A percentile compares a stretch with the other conserved stretches of the same genome.
Conservation (phyloP, 805 yeast genomes). For the Clavispora vitiphila region DNA sequence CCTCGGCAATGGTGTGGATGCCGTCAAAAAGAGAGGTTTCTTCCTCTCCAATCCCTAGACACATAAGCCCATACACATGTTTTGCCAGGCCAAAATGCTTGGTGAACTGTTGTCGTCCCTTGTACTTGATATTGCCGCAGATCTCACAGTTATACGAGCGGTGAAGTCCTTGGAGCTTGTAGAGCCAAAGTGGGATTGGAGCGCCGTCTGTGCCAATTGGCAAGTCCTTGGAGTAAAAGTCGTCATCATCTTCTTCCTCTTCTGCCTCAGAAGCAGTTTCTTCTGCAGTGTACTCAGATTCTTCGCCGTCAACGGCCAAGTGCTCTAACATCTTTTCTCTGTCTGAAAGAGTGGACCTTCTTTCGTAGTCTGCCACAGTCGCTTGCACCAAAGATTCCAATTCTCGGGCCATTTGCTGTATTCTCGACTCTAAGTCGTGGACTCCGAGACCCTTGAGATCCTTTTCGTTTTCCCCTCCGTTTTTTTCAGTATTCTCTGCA, state of each 20-base stretch:
- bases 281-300: constrained; percentile 32
- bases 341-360: constrained; percentile 63
- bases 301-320: constrained; percentile 38
- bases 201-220: constrained; percentile 86
- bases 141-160: constrained; percentile 73
- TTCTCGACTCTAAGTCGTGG: constrained; percentile 30
- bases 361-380: constrained; percentile 59
- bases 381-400: constrained; percentile 38
- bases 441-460: too few relatives aligned
- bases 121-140: constrained; percentile 70
- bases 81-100: constrained; percentile 69
- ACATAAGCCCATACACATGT: constrained; percentile 69
- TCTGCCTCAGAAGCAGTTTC: constrained; percentile 23
- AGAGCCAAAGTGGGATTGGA: constrained; percentile 93
- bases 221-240: constrained; percentile 47
- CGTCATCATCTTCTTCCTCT: constrained; percentile 21
- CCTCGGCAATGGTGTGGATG: constrained; percentile 65
- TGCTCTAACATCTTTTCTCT: constrained; percentile 57
- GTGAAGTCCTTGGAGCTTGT: constrained; percentile 81
- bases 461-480: too few relatives aligned
- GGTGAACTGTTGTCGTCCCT: constrained; percentile 68
- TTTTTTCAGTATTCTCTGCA: too few relatives aligned
- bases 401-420: constrained; percentile 31
- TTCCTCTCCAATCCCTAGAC: constrained; percentile 64
- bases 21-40: constrained; percentile 48